Evolutionary conservation across 306 rosid genomes (phyloP), one percentile per base, ranked within the genome.

Genomic region (Rosa persica): DNA sequence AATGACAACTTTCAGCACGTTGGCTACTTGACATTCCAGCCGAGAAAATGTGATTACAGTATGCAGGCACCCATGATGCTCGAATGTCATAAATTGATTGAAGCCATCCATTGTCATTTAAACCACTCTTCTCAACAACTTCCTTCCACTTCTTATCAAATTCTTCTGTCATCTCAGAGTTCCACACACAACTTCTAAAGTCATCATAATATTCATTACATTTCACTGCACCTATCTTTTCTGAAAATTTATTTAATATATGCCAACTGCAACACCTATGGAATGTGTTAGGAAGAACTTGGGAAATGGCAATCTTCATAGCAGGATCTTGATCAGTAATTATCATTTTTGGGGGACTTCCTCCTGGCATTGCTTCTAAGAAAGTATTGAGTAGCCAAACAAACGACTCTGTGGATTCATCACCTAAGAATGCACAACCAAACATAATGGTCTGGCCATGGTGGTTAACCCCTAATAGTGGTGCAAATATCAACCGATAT

Each of bases 361-460:
- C 39, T 11, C 39, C 40, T 6, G 38, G 2, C 20, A 20, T 73
- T 17, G 65, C 66, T 47, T 73, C 13, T 36, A 30, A 3, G 30
- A 51, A 73, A 0, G 38, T 11, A 34, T 54, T 11, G 55, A 73
- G 55, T 19, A 52, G 36, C 65, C 66, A 73, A 51, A 54, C 17
- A 36, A 52, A 73, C 2, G 49, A 73, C 6, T 55, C 5, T 8
- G 48, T 38, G 7, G 47, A 52, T 16, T 73, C 60, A 36, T 52
- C 47, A 36, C 66, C 0, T 73, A 54, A 16, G 57, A 73, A 52
- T 20, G 16, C 44, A 73, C 49, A 52, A 73, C 44, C 66, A 36
- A 73, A 54, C 27, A 73, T 9, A 15, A 2, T 73, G 4, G 49
- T 36, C 39, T 73, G 77, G 7, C 49, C 66, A 73, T 73, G 65